These are phyloP conservation scores for Coemansia sp. DNA, from an alignment of 192 early-diverging fungal genomes.

Conservation along the genomic window DNA sequence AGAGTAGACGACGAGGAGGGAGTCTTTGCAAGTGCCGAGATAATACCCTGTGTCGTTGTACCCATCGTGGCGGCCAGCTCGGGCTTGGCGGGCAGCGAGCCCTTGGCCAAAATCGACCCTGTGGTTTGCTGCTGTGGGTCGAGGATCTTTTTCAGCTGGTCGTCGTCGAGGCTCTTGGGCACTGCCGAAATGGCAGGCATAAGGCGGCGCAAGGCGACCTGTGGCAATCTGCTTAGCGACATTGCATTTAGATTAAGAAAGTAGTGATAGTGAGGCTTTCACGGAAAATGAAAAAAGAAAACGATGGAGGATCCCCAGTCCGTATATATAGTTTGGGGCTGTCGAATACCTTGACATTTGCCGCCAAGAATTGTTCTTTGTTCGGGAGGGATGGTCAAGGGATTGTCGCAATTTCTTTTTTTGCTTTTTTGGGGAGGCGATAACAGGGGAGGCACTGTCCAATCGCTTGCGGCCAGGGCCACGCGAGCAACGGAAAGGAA, in stretches of 20 bases:
- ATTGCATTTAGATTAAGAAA: slow-evolving; percentile 13
- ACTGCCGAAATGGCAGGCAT: slow-evolving; percentile 47
- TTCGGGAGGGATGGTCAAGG: too few relatives aligned
- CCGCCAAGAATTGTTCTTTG: too few relatives aligned
- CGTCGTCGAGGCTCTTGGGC: slow-evolving; percentile 53
- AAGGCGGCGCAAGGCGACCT: slow-evolving; percentile 53
- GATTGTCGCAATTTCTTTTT: too few relatives aligned
- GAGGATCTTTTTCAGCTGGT: slow-evolving; percentile 51
- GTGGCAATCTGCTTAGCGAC: slow-evolving; percentile 53
- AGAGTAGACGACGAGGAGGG: slow-evolving; percentile 12
- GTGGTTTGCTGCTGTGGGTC: slow-evolving; percentile 34
- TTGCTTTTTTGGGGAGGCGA: too few relatives aligned
- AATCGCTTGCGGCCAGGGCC: slow-evolving; percentile 8
- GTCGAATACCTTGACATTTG: background rate
- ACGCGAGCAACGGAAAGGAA: background rate
- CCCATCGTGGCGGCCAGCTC: slow-evolving; percentile 10
- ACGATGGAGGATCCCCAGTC: background rate
- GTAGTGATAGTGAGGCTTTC: background rate
- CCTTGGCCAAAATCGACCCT: slow-evolving; percentile 6
- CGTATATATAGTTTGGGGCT: slow-evolving; percentile 6
- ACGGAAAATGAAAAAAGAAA: background rate
- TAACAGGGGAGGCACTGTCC: background rate
- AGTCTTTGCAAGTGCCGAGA: slow-evolving; percentile 32
- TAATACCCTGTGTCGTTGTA: slow-evolving; percentile 16
- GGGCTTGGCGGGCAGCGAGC: slow-evolving; percentile 18